phyloP scores from a whole-genome alignment of 176 grass and related monocot genomes.

The Sorghum bicolor region Sorghum_bicolor_NCBIv3 NC_012870.2:64949501-64950000 shows the following conservation, averaged over 20 bases:
- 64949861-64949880: conserved; percentile 63
- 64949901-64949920: conserved; percentile 27
- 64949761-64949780: conserved; percentile 70
- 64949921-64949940: conserved; percentile 9
- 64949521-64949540: background rate
- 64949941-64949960: conserved; percentile 44
- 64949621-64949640: background rate
- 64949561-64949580: background rate
- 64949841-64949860: conserved; percentile 68
- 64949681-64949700: conserved; percentile 8
- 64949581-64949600: background rate
- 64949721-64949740: conserved; percentile 69
- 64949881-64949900: conserved; percentile 11
- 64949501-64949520: background rate
- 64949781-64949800: conserved; percentile 63
- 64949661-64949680: conserved; percentile 12
- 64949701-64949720: conserved; percentile 21
- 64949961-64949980: conserved; percentile 52
- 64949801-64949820: conserved; percentile 62
- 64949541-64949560: background rate
- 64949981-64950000: conserved; percentile 34
- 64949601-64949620: background rate
- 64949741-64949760: conserved; percentile 73
- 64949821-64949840: conserved; percentile 59
- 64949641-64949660: conserved; percentile 18